Conservation (phyloP, 768 basidiomycete species). For the Omphalotus guepiniiformis region DNA sequence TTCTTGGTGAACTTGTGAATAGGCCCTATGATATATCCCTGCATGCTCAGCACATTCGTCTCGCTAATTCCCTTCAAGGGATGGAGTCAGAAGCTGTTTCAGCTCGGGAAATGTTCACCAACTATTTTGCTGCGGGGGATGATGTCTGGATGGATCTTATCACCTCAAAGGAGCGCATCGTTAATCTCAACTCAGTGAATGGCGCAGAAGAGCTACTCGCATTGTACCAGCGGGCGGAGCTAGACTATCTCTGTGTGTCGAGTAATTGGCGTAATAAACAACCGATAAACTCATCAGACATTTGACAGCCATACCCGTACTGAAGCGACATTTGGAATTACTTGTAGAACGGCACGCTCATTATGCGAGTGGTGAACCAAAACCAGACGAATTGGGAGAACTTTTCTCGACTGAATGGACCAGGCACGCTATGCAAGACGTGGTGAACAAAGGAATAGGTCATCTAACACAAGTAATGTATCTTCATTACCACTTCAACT, state of each 20-base stretch:
- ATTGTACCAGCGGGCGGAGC: constrained; percentile 62
- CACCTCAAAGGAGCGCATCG: constrained; percentile 43
- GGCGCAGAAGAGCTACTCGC: constrained; percentile 54
- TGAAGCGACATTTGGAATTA: constrained; percentile 66
- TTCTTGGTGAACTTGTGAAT: constrained; percentile 54
- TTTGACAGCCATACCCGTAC: constrained; percentile 64
- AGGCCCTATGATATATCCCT: constrained; percentile 58
- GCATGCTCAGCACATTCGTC: constrained; percentile 63
- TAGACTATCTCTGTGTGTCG: constrained; percentile 75
- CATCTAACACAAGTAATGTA: constrained; percentile 63
- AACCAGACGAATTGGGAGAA: constrained; percentile 49
- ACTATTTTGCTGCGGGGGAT: constrained; percentile 59
- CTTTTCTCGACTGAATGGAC: constrained; percentile 64
- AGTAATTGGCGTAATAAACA: constrained; percentile 3
- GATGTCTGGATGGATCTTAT: constrained; percentile 75
- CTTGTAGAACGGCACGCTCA: constrained; percentile 39
- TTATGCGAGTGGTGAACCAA: constrained; percentile 35
- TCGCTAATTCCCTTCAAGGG: constrained; percentile 51
- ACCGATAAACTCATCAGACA: constrained; percentile 13
- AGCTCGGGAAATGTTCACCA: constrained; percentile 65
- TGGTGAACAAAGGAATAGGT: constrained; percentile 50
- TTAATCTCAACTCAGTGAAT: constrained; percentile 47
- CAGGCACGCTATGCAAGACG: constrained; percentile 44
- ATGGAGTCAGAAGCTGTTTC: constrained; percentile 54
- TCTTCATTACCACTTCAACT: not conserved